Evolutionary conservation across 2,329 filamentous ascomycete species (phyloP).

Genomic region (Boeremia exigua): DNA sequence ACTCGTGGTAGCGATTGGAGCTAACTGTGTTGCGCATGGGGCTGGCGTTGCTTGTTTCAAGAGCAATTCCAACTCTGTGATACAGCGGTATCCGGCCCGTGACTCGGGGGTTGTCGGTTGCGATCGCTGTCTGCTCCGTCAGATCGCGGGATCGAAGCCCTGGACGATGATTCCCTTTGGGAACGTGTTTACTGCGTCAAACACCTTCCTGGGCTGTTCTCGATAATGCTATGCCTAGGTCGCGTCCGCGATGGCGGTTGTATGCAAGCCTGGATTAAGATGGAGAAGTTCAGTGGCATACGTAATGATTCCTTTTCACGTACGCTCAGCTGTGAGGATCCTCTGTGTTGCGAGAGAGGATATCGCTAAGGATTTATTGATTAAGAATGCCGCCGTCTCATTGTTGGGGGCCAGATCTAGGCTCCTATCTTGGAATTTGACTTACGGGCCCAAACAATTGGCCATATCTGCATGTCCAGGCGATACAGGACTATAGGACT

Average conservation of each 20-base stretch:
- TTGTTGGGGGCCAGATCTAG: slow-evolving; percentile 1
- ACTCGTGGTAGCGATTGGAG: neutral
- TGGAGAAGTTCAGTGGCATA: slow-evolving; percentile 16
- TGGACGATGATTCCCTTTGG: neutral
- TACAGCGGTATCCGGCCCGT: too few species aligned
- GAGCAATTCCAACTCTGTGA: neutral
- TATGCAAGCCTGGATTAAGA: slow-evolving; percentile 7
- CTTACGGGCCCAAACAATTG: slow-evolving; percentile 2
- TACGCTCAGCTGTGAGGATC: slow-evolving; percentile 9
- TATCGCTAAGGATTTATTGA: slow-evolving; percentile 4
- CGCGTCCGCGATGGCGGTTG: slow-evolving; percentile 17
- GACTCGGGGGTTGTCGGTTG: too few species aligned
- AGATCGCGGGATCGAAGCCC: neutral
- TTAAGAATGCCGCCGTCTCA: slow-evolving; percentile 6
- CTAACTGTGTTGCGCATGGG: neutral
- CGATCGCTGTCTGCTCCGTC: too few species aligned
- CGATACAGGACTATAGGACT: too few species aligned
- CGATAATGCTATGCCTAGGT: slow-evolving; percentile 14
- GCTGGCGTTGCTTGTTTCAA: neutral
- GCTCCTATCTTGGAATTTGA: slow-evolving; percentile 1
- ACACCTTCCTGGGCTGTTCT: slow-evolving; percentile 10
- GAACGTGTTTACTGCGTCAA: neutral
- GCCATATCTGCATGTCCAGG: slow-evolving; percentile 7
- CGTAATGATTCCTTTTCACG: slow-evolving; percentile 5
- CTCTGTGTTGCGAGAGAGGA: slow-evolving; percentile 14